phyloP scores from a whole-genome alignment of 192 early-diverging fungal genomes.

The Coemansia reversa region DNA sequence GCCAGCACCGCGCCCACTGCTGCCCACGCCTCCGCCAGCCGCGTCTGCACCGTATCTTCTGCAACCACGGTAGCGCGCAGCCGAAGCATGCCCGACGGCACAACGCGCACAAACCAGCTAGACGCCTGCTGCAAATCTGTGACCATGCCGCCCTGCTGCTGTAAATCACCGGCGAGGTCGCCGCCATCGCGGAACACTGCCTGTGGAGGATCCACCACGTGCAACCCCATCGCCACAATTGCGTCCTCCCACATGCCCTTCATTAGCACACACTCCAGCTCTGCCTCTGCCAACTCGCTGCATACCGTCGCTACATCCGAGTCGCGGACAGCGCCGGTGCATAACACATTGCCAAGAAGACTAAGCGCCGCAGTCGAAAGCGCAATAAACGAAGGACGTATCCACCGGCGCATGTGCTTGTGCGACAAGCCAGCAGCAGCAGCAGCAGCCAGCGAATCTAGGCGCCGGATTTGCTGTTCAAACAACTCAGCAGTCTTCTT shows the following conservation, averaged over 20 bases:
- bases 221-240: conserved; percentile 41
- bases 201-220: conserved; percentile 18
- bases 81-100: conserved; percentile 27
- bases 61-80: conserved; percentile 7
- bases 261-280: conserved; percentile 9
- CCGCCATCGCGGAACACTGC: background rate
- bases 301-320: background rate
- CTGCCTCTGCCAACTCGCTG: conserved; percentile 1
- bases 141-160: background rate
- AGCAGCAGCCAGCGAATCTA: background rate
- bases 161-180: background rate
- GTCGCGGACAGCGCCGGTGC: background rate
- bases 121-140: background rate
- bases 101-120: conserved; percentile 30
- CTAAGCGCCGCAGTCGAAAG: conserved; percentile 27
- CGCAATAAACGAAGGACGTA: conserved; percentile 22
- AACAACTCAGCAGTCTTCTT: conserved; percentile 7
- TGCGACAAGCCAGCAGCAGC: conserved; percentile 6
- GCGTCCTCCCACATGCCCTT: conserved; percentile 35
- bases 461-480: conserved; percentile 4
- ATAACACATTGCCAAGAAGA: conserved; percentile 14
- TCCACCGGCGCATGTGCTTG: conserved; percentile 6
- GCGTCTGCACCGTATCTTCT: background rate
- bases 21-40: conserved; percentile 27
- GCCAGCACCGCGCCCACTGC: conserved; percentile 27